A percentile compares a stretch with the other conserved stretches of the same genome.
Conservation (phyloP, 768 basidiomycete species). For the Fistulinella prunicolor region DNA sequence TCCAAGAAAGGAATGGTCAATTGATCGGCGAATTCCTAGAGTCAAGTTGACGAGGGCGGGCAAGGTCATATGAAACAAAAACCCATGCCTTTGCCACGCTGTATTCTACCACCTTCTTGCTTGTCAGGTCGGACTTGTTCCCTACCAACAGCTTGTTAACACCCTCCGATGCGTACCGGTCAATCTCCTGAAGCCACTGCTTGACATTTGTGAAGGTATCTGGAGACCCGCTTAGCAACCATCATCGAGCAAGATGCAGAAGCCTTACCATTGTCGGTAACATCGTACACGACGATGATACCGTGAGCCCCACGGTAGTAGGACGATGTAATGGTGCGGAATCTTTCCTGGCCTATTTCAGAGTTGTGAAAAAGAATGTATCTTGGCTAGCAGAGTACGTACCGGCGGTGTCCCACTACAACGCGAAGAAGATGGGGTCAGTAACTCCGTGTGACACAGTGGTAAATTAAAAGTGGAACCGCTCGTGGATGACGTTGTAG, state of each 20-base stretch:
- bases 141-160: slow-evolving; percentile 99
- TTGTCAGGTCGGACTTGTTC: slow-evolving; percentile 97
- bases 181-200: slow-evolving; percentile 92
- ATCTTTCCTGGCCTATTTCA: slow-evolving; percentile 84
- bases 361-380: slow-evolving; percentile 3
- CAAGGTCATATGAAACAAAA: background rate
- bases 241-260: background rate
- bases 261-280: slow-evolving; percentile 82
- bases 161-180: slow-evolving; percentile 94
- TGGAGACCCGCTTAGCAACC: slow-evolving; percentile 31
- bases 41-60: slow-evolving; percentile 5
- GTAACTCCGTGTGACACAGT: background rate
- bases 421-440: slow-evolving; percentile 17
- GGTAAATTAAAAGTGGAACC: background rate
- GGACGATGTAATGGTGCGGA: slow-evolving; percentile 98
- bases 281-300: slow-evolving; percentile 98
- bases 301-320: slow-evolving; percentile 99
- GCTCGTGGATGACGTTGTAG: background rate
- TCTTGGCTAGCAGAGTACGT: slow-evolving; percentile 16
- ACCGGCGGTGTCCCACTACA: slow-evolving; percentile 95
- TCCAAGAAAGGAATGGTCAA: slow-evolving; percentile 93
- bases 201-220: slow-evolving; percentile 96
- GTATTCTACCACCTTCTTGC: slow-evolving; percentile 94
- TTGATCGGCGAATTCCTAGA: slow-evolving; percentile 92
- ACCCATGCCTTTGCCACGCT: slow-evolving; percentile 72